These are phyloP conservation scores for Candida maesae DNA, from an alignment of 805 yeast species.

Conservation along the genomic window DNA sequence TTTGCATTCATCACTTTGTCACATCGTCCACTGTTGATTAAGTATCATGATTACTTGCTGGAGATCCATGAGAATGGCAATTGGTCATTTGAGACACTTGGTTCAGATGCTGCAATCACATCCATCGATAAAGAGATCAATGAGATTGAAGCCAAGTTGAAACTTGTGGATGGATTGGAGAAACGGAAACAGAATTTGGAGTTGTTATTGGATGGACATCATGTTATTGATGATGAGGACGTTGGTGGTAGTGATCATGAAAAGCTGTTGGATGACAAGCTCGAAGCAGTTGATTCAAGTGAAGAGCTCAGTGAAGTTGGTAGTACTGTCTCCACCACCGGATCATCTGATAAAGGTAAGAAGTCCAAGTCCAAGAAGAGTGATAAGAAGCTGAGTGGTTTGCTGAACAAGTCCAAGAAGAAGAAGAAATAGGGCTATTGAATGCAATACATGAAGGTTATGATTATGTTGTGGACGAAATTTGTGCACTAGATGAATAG, in stretches of 20 bases:
- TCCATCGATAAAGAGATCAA: constrained; percentile 74
- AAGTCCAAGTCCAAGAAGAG: neutral
- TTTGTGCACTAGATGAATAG: too few relatives aligned
- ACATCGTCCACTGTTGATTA: constrained; percentile 78
- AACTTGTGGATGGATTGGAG: constrained; percentile 56
- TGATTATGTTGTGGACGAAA: too few relatives aligned
- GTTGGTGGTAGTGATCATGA: constrained; percentile 4
- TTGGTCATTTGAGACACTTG: constrained; percentile 62
- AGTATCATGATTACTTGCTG: constrained; percentile 75
- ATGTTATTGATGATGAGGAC: constrained; percentile 11
- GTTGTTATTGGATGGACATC: constrained; percentile 25
- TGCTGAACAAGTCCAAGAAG: neutral
- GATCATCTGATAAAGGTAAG: neutral
- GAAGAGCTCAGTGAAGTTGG: constrained; percentile 9
- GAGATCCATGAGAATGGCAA: constrained; percentile 58
- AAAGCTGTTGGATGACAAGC: constrained; percentile 6
- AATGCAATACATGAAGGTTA: too few relatives aligned
- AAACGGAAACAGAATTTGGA: constrained; percentile 57
- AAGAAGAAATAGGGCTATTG: too few relatives aligned
- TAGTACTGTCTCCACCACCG: too few relatives aligned
- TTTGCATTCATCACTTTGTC: constrained; percentile 79
- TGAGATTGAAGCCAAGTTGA: constrained; percentile 56
- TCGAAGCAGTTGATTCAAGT: constrained; percentile 2
- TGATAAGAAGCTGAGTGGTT: too few relatives aligned
- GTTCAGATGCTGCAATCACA: constrained; percentile 60